Conservation (phyloP, 371 early-diverging fungal species). For the Batrachochytrium dendrobatidis region DNA sequence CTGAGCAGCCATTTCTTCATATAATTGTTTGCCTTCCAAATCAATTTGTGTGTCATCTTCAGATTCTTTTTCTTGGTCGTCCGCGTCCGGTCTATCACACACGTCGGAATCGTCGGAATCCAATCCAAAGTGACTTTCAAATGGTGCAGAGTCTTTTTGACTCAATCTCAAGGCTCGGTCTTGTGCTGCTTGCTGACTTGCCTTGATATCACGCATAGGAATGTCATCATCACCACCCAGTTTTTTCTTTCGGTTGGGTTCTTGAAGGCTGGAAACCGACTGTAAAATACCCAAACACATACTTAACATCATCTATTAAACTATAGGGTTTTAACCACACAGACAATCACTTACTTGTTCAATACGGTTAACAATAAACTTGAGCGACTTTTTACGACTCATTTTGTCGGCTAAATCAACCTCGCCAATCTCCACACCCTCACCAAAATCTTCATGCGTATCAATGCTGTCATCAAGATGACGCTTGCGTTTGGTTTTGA, state of each 20-base stretch:
- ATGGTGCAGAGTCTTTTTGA: not conserved
- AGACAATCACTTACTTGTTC: constrained; percentile 48
- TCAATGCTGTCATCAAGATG: not conserved
- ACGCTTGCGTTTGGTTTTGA: not conserved
- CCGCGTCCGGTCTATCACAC: too few relatives aligned
- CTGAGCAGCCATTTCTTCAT: not conserved
- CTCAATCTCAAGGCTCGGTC: not conserved
- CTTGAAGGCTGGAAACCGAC: constrained; percentile 22
- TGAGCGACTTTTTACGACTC: constrained; percentile 55
- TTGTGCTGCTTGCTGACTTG: constrained; percentile 1
- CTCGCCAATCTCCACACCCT: constrained; percentile 61
- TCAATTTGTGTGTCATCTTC: constrained; percentile 4
- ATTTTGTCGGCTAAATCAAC: constrained; percentile 75
- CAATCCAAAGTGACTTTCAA: not conserved
- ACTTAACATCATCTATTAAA: not conserved
- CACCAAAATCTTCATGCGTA: constrained; percentile 57
- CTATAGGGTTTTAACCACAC: too few relatives aligned
- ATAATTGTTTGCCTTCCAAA: constrained; percentile 8
- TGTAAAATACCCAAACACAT: not conserved
- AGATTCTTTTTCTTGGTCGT: not conserved
- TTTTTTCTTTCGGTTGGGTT: not conserved
- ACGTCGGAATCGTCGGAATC: constrained; percentile 7
- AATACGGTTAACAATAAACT: constrained; percentile 65
- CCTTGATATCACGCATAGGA: constrained; percentile 23
- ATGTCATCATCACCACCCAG: constrained; percentile 24